Conservation (phyloP, 148 eudicot species). For the Chenopodium album region DNA sequence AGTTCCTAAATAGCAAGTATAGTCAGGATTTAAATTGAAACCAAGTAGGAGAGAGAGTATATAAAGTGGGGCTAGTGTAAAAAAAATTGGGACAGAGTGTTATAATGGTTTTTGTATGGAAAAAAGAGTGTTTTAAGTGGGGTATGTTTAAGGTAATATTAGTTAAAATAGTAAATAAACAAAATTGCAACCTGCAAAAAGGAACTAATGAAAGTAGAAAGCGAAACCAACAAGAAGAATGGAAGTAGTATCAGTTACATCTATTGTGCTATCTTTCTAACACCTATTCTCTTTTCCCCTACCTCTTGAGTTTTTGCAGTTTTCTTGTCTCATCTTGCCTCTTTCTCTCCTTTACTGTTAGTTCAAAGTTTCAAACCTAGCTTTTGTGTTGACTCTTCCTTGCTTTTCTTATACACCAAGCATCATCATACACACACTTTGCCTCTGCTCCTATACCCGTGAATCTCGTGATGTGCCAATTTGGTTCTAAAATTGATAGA, state of each 20-base stretch:
- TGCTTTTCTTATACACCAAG: neutral
- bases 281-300: neutral
- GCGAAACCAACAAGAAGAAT: no score
- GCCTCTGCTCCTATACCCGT: neutral
- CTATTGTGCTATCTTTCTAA: neutral
- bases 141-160: no score
- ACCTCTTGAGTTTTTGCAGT: neutral
- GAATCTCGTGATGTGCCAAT: neutral
- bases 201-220: no score
- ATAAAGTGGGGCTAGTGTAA: no score
- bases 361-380: neutral
- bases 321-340: neutral
- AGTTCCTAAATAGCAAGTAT: no score
- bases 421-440: neutral
- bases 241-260: neutral
- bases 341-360: neutral
- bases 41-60: no score
- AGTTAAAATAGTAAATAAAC: no score
- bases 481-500: neutral
- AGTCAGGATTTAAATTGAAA: no score
- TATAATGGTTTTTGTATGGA: no score
- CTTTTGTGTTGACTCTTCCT: neutral
- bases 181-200: no score
- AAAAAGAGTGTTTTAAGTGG: no score
- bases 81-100: no score